Evolutionary conservation across 1,139 yeast genomes (phyloP).

Genomic region (Hyphopichia buzzinii): DNA sequence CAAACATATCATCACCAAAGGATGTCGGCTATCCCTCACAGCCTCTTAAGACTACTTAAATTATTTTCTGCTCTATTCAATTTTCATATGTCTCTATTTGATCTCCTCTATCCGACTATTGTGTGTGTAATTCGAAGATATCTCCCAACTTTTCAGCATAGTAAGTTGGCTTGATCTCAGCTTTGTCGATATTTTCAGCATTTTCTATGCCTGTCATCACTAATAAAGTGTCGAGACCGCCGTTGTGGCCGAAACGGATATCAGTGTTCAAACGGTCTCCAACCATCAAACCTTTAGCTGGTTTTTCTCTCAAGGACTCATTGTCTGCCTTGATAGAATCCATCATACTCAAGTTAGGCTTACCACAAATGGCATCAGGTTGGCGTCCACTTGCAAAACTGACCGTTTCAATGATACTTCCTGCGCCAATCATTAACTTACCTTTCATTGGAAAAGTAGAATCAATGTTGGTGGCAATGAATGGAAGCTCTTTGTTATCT

Average conservation of each 20-base stretch:
- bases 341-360: slow-evolving; percentile 89
- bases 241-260: slow-evolving; percentile 84
- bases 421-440: slow-evolving; percentile 87
- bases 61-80: too few relatives aligned
- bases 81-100: too few relatives aligned
- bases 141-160: slow-evolving; percentile 77
- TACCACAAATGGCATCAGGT: slow-evolving; percentile 74
- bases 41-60: too few relatives aligned
- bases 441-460: slow-evolving; percentile 93
- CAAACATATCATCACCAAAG: too few relatives aligned
- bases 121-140: slow-evolving; percentile 49
- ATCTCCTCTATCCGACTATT: too few relatives aligned
- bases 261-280: slow-evolving; percentile 97
- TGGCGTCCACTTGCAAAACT: slow-evolving; percentile 72
- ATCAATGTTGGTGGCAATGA: slow-evolving; percentile 93
- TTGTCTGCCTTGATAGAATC: slow-evolving; percentile 78
- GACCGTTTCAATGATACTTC: slow-evolving; percentile 82
- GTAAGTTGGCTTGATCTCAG: slow-evolving; percentile 52
- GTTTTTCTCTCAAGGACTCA: slow-evolving; percentile 45
- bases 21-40: too few relatives aligned
- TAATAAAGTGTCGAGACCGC: slow-evolving; percentile 78
- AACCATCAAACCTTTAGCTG: slow-evolving; percentile 77
- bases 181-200: slow-evolving; percentile 53
- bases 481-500: slow-evolving; percentile 63
- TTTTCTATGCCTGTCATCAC: slow-evolving; percentile 91